phyloP scores from a whole-genome alignment of 2,329 filamentous ascomycete genomes.

The Aspergillus unguis region DNA sequence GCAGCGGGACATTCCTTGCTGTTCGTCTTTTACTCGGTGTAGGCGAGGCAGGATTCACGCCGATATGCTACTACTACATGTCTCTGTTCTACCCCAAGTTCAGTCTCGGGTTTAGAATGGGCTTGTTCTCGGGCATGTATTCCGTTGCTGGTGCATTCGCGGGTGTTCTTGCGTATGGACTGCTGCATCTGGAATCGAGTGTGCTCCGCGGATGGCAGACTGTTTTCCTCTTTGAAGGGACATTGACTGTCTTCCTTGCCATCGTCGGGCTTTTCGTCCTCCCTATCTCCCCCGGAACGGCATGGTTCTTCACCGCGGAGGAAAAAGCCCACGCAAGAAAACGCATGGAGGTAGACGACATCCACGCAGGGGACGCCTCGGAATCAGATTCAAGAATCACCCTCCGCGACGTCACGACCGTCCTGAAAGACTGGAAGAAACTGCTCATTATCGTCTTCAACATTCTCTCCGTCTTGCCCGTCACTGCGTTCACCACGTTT shows the following conservation, averaged over 20 bases:
- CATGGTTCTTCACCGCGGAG: constrained; percentile 9
- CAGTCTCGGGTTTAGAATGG: constrained; percentile 49
- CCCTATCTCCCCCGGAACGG: constrained; percentile 1
- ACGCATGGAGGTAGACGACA: constrained; percentile 5
- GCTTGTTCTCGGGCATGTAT: constrained; percentile 51
- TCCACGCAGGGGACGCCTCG: not conserved
- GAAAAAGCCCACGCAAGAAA: constrained; percentile 7
- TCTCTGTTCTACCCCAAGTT: constrained; percentile 53
- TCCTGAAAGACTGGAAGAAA: constrained; percentile 7
- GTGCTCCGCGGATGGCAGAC: constrained; percentile 19
- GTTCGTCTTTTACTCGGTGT: constrained; percentile 15
- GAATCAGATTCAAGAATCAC: not conserved
- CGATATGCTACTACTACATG: constrained; percentile 50
- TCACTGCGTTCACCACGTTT: constrained; percentile 7
- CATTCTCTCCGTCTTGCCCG: constrained; percentile 6
- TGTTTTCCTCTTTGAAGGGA: constrained; percentile 24
- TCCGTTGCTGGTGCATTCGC: constrained; percentile 50
- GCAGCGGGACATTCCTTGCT: constrained; percentile 13
- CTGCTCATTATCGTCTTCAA: constrained; percentile 5
- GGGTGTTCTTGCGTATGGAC: constrained; percentile 37
- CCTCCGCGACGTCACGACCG: not conserved
- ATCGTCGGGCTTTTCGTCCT: constrained; percentile 7
- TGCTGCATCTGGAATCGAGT: constrained; percentile 14
- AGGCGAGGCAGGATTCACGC: constrained; percentile 47
- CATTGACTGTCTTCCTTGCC: constrained; percentile 8